Evolutionary conservation across 768 basidiomycete genomes (phyloP).

Genomic region (Chiua virens): DNA sequence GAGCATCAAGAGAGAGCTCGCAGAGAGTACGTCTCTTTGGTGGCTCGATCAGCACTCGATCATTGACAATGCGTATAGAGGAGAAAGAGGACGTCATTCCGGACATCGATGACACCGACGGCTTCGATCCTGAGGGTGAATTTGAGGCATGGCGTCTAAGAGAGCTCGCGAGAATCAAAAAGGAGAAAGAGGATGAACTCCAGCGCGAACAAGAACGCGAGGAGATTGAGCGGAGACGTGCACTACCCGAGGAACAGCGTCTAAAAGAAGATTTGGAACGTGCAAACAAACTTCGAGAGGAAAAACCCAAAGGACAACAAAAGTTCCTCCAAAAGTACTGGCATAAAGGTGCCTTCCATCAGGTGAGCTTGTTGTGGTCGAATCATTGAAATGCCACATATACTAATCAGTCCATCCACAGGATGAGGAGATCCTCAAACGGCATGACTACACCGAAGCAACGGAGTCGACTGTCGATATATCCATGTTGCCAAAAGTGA

Average conservation of each 20-base stretch:
- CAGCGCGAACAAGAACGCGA: slow-evolving; percentile 81
- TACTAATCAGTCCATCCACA: slow-evolving; percentile 33
- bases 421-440: slow-evolving; percentile 86
- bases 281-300: slow-evolving; percentile 78
- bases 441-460: slow-evolving; percentile 86
- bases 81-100: slow-evolving; percentile 82
- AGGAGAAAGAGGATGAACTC: slow-evolving; percentile 88
- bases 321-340: slow-evolving; percentile 98
- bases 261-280: slow-evolving; percentile 89
- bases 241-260: slow-evolving; percentile 90
- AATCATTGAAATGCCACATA: slow-evolving; percentile 1
- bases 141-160: slow-evolving; percentile 97
- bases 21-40: slow-evolving; percentile 67
- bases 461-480: slow-evolving; percentile 89
- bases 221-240: slow-evolving; percentile 88
- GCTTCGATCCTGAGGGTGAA: slow-evolving; percentile 81
- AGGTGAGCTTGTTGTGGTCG: slow-evolving; percentile 48
- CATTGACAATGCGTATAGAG: slow-evolving; percentile 48
- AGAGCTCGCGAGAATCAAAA: slow-evolving; percentile 90
- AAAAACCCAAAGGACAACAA: slow-evolving; percentile 88
- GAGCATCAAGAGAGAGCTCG: slow-evolving; percentile 86
- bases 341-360: slow-evolving; percentile 99
- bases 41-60: neutral
- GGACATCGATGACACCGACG: slow-evolving; percentile 95
- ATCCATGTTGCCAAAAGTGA: slow-evolving; percentile 85